Base-by-base conservation (phyloP, 2,329 filamentous ascomycete species). In the Ceratocystis eucalypticola region DNA sequence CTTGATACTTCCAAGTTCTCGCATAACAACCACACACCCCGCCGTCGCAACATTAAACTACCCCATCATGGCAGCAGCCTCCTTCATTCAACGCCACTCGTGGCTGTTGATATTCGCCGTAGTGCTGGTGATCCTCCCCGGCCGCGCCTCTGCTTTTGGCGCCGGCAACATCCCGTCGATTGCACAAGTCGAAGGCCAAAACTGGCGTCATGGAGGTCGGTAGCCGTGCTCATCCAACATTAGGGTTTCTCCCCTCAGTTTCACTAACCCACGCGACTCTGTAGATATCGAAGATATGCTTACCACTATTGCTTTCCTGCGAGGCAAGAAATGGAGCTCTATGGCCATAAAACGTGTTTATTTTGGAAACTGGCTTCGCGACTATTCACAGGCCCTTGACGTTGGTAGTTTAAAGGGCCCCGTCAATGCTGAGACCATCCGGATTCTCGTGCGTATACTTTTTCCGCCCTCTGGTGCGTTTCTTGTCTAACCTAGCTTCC, bases 361-460 rank as follows among this genome's bases (percentile, higher is more conserved):
- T 76, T 93, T 93, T 77, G 89, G 89, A 67, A 94, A 94, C 75
- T 94, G 89, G 89, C 78, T 93, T 50, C 83, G 89, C 68, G 89
- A 93, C 77, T 94, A 94, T 74, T 91, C 88, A 12, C 89, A 93
- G 72, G 89, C 89, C 45, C 82, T 93, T 74, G 89, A 93, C 72
- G 86, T 92, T 12, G 88, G 88, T 62, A 90, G 87, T 68, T 75
- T 94, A 69, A 92, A 91, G 76, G 86, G 85, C 68, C 69, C 69
- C 4, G 85, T 91, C 68, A 89, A 88, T 69, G 86, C 88, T 44
- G 86, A 87, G 46, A 91, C 89, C 2, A 89, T 94, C 71, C 82
- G 89, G 55, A 84, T 93, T 68, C 76, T 94, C 46, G 87, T 82
- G 73, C 66, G 75, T 65, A 5, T 22, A 59, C 15, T 12, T 12